Percentiles rank a stretch among this genome's conserved stretches.
Evolutionary conservation across 305 asterid species (phyloP).

Genomic region (Coffea humblotiana): DNA sequence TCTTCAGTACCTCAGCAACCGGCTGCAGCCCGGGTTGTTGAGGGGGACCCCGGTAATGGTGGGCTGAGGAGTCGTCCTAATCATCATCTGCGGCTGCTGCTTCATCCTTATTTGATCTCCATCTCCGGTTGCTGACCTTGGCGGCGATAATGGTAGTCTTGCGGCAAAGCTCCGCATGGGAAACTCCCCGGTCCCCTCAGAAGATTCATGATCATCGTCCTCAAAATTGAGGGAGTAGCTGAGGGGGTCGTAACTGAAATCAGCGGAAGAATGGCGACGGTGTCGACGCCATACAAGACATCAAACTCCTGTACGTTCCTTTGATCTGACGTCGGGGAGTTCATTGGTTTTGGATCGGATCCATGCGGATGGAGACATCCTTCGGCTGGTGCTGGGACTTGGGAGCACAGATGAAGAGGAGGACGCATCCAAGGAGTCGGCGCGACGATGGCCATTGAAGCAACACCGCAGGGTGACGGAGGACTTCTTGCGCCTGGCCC

Average conservation of each 20-base stretch:
- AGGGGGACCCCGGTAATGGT: background rate
- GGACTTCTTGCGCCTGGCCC: constrained; percentile 36
- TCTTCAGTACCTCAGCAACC: constrained; percentile 12
- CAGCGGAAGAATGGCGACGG: constrained; percentile 61
- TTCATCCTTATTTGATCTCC: too few relatives aligned
- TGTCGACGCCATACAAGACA: constrained; percentile 40
- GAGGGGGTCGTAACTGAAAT: constrained; percentile 63
- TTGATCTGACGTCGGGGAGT: constrained; percentile 30
- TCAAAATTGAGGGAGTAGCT: constrained; percentile 65
- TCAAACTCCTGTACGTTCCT: constrained; percentile 37
- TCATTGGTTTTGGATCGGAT: constrained; percentile 32
- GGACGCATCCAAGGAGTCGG: constrained; percentile 30
- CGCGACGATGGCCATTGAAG: constrained; percentile 35
- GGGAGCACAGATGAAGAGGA: constrained; percentile 9
- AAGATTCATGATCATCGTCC: constrained; percentile 19
- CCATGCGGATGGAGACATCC: constrained; percentile 35
- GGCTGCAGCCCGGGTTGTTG: background rate
- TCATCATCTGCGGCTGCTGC: background rate
- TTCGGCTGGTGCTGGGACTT: constrained; percentile 2
- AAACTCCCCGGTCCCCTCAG: constrained; percentile 15
- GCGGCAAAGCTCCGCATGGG: constrained; percentile 31
- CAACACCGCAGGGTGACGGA: constrained; percentile 40
- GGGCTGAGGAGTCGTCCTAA: background rate
- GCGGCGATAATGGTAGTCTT: constrained; percentile 44
- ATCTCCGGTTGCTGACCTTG: background rate